Conservation (phyloP, 1,139 yeast genomes). For the Petasospora rhodanensis region DNA sequence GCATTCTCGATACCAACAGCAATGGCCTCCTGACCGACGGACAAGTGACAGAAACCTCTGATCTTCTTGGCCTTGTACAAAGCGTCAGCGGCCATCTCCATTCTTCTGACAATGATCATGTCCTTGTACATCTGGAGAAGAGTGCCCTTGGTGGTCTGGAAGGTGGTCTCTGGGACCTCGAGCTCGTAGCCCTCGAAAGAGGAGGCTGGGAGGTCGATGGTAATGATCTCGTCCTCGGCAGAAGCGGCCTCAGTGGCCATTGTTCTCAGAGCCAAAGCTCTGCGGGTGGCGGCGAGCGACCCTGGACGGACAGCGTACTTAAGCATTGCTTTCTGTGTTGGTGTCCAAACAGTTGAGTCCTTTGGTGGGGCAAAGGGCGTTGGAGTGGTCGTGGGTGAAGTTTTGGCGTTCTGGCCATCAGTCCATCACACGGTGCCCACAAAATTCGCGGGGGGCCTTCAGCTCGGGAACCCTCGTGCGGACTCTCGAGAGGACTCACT, state of each 20-base stretch:
- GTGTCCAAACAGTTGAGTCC: too few relatives aligned
- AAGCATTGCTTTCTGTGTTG: constrained; percentile 9
- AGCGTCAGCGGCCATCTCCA: constrained; percentile 99
- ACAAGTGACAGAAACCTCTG: constrained; percentile 97
- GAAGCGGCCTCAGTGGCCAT: constrained; percentile 23
- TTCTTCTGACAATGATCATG: constrained; percentile 89
- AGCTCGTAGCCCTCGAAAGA: constrained; percentile 86
- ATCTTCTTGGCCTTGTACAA: constrained; percentile 97
- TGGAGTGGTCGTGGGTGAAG: too few relatives aligned
- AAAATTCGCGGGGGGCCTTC: too few relatives aligned
- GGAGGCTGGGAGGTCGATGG: constrained; percentile 54
- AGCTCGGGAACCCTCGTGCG: too few relatives aligned
- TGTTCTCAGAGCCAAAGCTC: constrained; percentile 18
- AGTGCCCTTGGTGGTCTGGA: constrained; percentile 74
- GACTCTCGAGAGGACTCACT: too few relatives aligned
- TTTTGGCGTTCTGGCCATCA: too few relatives aligned
- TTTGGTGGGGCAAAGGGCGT: too few relatives aligned
- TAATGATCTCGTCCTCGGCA: constrained; percentile 22
- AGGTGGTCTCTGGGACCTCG: constrained; percentile 67
- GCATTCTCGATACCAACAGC: constrained; percentile 98
- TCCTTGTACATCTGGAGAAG: constrained; percentile 93
- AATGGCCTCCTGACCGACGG: constrained; percentile 98
- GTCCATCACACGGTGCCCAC: too few relatives aligned
- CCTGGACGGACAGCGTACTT: constrained; percentile 15
- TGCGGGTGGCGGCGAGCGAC: constrained; percentile 8